A percentile compares a stretch with the other conserved stretches of the same genome.
Evolutionary conservation across 805 yeast species (phyloP).

Genomic region (Ogataea siamensis): DNA sequence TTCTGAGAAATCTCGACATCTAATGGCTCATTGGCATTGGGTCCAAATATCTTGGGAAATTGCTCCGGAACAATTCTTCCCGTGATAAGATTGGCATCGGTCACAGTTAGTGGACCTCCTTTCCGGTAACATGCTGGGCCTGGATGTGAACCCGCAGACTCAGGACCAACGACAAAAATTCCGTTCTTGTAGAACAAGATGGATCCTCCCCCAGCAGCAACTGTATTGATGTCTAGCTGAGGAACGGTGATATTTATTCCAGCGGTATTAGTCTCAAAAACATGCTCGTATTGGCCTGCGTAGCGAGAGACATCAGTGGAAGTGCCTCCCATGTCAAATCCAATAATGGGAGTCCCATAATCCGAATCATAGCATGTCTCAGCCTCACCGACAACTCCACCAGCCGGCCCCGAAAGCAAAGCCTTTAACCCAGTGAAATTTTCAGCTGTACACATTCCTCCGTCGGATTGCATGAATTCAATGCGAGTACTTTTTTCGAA

Average conservation of each 20-base stretch:
- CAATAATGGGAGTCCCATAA: slow-evolving; percentile 28
- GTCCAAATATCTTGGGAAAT: slow-evolving; percentile 12
- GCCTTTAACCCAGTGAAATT: slow-evolving; percentile 54
- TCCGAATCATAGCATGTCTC: slow-evolving; percentile 47
- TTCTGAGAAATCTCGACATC: slow-evolving; percentile 10
- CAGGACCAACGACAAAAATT: slow-evolving; percentile 12
- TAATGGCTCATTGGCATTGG: slow-evolving; percentile 9
- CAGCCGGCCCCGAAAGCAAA: slow-evolving; percentile 59
- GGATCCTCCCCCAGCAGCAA: slow-evolving; percentile 14
- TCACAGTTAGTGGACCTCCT: slow-evolving; percentile 12
- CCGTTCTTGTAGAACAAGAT: slow-evolving; percentile 11
- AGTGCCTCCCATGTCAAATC: slow-evolving; percentile 41
- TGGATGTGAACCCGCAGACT: slow-evolving; percentile 13
- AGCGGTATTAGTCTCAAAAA: slow-evolving; percentile 35
- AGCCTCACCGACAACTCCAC: slow-evolving; percentile 60
- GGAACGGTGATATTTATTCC: slow-evolving; percentile 38
- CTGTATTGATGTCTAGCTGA: slow-evolving; percentile 32
- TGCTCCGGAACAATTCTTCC: slow-evolving; percentile 15
- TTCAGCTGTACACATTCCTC: slow-evolving; percentile 53
- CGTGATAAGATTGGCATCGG: slow-evolving; percentile 11
- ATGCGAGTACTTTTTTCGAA: slow-evolving; percentile 36
- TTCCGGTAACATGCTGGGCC: slow-evolving; percentile 13
- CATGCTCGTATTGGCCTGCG: slow-evolving; percentile 31
- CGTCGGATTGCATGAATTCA: slow-evolving; percentile 59
- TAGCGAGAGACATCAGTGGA: slow-evolving; percentile 37